Base-by-base conservation (phyloP, 2,329 filamentous ascomycete species). In the Scortechinia acanthostroma region DNA sequence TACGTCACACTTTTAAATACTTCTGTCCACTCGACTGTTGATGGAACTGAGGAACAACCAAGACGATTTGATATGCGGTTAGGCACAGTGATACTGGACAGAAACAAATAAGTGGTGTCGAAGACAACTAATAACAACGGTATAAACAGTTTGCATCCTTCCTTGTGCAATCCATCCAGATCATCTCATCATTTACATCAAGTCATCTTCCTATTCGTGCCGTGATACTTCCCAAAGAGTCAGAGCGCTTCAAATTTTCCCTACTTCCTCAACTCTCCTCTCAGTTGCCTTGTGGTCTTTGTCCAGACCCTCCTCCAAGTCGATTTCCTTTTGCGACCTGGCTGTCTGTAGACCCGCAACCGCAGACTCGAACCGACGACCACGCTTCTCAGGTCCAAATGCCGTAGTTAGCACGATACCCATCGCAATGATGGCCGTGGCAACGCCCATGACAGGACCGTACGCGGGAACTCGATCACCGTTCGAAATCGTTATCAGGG, bases 381-480 rank as follows among this genome's bases (percentile, higher is more conserved):
- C 87, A 42, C 82, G 74, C 65, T 81, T 85, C 73, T 91, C 87
- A 0, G 85, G 86, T 0, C 87, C 87, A 45, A 90, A 56, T 22
- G 83, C 77, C 3, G 80, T 77, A 1, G 84, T 88, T 19, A 83
- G 56, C 10, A 74, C 69, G 49, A 91, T 89, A 1, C 85, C 86
- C 0, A 77, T 42, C 1, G 80, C 83, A 50, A 90, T 88, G 52
- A 91, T 90, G 1, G 81, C 86, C 2, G 86, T 90, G 3, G 82
- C 85, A 46, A 89, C 68, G 13, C 76, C 86, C 86, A 89, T 91
- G 15, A 77, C 77, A 0, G 82, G 85, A 0, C 85, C 86, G 52
- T 90, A 90, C 0, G 83, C 83, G 43, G 86, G 76, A 1, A 80
- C 84, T 3, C 57, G 59, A 46, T 78, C 59, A 2, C 85, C 84